Evolutionary conservation across 192 early-diverging fungal species (phyloP).

Genomic region (Dissophora ornata): DNA sequence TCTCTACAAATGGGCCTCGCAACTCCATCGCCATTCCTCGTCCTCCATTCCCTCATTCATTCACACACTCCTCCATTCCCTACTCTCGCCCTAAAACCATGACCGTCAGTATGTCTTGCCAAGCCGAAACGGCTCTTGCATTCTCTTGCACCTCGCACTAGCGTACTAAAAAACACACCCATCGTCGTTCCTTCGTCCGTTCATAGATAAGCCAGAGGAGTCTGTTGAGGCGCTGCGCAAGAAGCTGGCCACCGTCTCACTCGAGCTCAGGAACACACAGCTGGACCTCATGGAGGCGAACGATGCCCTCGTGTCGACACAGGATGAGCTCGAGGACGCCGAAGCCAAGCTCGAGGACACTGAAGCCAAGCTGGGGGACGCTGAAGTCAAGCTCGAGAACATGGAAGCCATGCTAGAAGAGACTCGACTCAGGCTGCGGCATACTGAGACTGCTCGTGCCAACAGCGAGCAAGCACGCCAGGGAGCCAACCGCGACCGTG

Average conservation of each 20-base stretch:
- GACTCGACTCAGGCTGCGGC: conserved; percentile 16
- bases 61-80: conserved; percentile 11
- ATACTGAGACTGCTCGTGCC: conserved; percentile 19
- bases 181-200: not conserved
- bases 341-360: too few relatives aligned
- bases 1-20: conserved; percentile 8
- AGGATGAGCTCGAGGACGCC: conserved; percentile 17
- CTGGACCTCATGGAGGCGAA: conserved; percentile 20
- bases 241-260: conserved; percentile 34
- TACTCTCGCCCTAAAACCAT: conserved; percentile 6
- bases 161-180: conserved; percentile 5
- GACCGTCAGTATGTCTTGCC: conserved; percentile 19
- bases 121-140: not conserved
- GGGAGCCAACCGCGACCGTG: conserved; percentile 21
- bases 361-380: too few relatives aligned
- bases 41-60: conserved; percentile 3
- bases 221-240: conserved; percentile 17
- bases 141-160: conserved; percentile 11
- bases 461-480: too few relatives aligned
- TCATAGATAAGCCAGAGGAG: conserved; percentile 22
- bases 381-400: too few relatives aligned
- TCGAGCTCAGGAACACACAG: conserved; percentile 33
- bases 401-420: too few relatives aligned
- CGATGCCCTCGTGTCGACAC: conserved; percentile 17
- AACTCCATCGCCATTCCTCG: not conserved